Conservation (phyloP, 257 asterid genomes). For the Cordia subcordata region DNA sequence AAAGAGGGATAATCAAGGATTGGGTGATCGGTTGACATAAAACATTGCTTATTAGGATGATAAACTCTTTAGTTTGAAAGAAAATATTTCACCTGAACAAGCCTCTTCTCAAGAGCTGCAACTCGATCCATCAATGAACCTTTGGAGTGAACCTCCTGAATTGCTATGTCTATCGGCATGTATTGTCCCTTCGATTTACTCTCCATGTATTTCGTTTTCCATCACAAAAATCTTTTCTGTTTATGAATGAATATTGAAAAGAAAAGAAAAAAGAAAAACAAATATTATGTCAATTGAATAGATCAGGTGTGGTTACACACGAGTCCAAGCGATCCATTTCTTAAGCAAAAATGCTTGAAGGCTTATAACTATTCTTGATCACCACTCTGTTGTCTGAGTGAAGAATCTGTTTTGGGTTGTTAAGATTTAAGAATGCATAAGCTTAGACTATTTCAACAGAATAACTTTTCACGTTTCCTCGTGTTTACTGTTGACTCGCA, state of each 20-base stretch:
- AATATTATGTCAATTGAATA: too few species aligned
- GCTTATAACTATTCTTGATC: too few species aligned
- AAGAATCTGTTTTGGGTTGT: too few species aligned
- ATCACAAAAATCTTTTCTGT: constrained; percentile 11
- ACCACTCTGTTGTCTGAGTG: too few species aligned
- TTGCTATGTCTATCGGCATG: not conserved
- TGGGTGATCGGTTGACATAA: not conserved
- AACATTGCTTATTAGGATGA: not conserved
- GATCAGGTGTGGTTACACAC: too few species aligned
- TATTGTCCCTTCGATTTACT: constrained; percentile 1
- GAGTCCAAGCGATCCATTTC: too few species aligned
- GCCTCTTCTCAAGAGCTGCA: constrained; percentile 17
- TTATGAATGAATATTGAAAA: not conserved
- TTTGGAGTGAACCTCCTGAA: constrained; percentile 5
- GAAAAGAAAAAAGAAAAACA: not conserved
- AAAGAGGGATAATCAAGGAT: not conserved
- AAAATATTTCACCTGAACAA: constrained; percentile 8
- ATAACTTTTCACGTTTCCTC: too few species aligned
- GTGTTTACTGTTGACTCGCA: too few species aligned
- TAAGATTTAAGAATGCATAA: too few species aligned
- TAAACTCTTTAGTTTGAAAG: not conserved
- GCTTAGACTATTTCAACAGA: too few species aligned
- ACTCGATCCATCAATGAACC: constrained; percentile 20
- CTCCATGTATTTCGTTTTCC: constrained; percentile 13
- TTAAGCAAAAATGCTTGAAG: too few species aligned